Evolutionary conservation across 163 green algal genomes (phyloP).

Genomic region (Prototheca cutis): DNA sequence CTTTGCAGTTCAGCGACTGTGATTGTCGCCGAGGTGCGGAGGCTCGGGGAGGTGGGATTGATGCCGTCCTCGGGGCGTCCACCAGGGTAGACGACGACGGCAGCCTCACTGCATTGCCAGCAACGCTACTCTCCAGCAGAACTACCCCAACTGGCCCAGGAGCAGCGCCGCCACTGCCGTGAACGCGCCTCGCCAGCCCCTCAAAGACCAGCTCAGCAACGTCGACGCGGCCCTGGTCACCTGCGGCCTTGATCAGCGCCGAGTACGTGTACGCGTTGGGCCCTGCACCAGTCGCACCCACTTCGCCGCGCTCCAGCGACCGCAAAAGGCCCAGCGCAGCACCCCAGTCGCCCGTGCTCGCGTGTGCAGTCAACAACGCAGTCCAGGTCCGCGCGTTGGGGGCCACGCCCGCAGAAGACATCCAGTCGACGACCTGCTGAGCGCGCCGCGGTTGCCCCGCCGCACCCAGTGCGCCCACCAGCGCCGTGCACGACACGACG

Average conservation of each 20-base stretch:
- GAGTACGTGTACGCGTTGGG: slow-evolving; percentile 82
- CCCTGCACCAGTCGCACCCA: slow-evolving; percentile 16
- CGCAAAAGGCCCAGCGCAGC: slow-evolving; percentile 49
- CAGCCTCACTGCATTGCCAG: too few species aligned
- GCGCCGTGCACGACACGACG: slow-evolving; percentile 80
- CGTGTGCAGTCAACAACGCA: slow-evolving; percentile 65
- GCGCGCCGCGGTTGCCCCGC: slow-evolving; percentile 51
- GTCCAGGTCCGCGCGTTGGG: slow-evolving; percentile 83
- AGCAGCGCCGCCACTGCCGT: too few species aligned
- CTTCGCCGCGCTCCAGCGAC: slow-evolving; percentile 51
- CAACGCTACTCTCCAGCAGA: too few species aligned
- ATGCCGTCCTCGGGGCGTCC: too few species aligned
- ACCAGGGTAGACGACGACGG: too few species aligned
- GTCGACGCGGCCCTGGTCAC: slow-evolving; percentile 65
- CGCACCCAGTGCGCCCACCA: slow-evolving; percentile 65
- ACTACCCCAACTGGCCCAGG: too few species aligned
- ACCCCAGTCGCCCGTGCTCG: slow-evolving; percentile 58
- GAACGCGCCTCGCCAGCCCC: slow-evolving; percentile 64
- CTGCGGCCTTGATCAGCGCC: slow-evolving; percentile 62
- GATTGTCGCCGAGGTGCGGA: too few species aligned
- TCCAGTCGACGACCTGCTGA: slow-evolving; percentile 59
- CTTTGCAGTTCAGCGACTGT: too few species aligned
- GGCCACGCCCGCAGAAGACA: slow-evolving; percentile 41
- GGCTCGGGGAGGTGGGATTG: too few species aligned
- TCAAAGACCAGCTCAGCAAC: slow-evolving; percentile 65